phyloP scores from a whole-genome alignment of 306 rosid species.

The Vigna angularis region DNA sequence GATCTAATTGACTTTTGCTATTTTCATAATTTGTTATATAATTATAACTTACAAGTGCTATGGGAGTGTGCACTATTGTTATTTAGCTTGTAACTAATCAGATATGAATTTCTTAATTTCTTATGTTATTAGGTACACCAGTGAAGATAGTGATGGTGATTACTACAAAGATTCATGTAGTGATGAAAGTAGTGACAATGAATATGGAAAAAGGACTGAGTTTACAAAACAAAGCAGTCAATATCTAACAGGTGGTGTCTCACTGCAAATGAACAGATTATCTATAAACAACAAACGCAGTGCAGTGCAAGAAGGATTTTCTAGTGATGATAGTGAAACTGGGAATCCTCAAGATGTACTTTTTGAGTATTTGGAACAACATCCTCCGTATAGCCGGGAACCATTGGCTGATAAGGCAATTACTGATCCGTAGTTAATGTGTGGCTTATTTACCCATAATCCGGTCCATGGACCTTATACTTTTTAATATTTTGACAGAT shows the following conservation, averaged over 20 bases:
- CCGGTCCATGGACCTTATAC: slow-evolving; percentile 40
- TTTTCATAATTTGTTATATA: background rate
- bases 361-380: slow-evolving; percentile 79
- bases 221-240: slow-evolving; percentile 47
- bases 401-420: slow-evolving; percentile 88
- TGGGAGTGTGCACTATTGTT: slow-evolving; percentile 10
- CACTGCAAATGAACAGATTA: slow-evolving; percentile 51
- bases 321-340: slow-evolving; percentile 76
- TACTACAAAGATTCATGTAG: slow-evolving; percentile 78
- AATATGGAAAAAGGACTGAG: slow-evolving; percentile 55
- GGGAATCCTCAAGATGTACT: slow-evolving; percentile 61
- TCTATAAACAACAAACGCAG: slow-evolving; percentile 53
- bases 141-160: slow-evolving; percentile 75
- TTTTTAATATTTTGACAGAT: slow-evolving; percentile 60
- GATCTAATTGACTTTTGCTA: background rate
- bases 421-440: slow-evolving; percentile 32
- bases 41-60: slow-evolving; percentile 14
- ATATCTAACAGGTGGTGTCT: slow-evolving; percentile 47
- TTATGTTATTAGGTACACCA: slow-evolving; percentile 55
- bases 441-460: slow-evolving; percentile 31
- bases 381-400: slow-evolving; percentile 84
- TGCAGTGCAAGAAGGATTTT: slow-evolving; percentile 61
- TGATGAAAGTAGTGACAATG: slow-evolving; percentile 80
- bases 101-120: slow-evolving; percentile 14
- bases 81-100: slow-evolving; percentile 31